Percentiles rank a stretch among this genome's conserved stretches.
phyloP scores from a whole-genome alignment of 78 protist genomes.

The Goniomonas avonlea region DNA sequence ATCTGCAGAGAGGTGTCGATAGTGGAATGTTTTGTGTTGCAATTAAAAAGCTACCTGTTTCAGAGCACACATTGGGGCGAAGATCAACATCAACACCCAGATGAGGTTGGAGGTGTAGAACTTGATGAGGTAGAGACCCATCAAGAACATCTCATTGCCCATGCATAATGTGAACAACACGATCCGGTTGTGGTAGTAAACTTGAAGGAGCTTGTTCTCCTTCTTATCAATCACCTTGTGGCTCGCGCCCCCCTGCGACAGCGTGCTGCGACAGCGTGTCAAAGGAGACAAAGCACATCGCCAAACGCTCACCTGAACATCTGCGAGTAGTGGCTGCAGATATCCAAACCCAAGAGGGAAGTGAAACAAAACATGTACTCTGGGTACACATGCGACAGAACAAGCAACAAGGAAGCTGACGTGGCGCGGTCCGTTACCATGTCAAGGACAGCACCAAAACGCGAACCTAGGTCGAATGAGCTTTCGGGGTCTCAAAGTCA shows the following conservation, averaged over 20 bases:
- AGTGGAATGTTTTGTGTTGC: too few relatives aligned
- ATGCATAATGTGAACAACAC: constrained; percentile 12
- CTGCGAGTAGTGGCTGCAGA: constrained; percentile 29
- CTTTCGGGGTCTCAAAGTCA: too few relatives aligned
- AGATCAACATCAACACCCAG: too few relatives aligned
- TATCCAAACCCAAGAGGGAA: constrained; percentile 13
- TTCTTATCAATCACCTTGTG: constrained; percentile 25
- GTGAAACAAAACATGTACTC: background rate
- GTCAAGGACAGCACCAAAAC: constrained; percentile 41
- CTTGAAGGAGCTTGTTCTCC: background rate
- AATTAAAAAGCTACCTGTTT: too few relatives aligned
- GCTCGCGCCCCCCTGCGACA: background rate
- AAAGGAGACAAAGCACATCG: too few relatives aligned
- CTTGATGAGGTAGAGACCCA: too few relatives aligned
- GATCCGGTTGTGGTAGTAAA: constrained; percentile 5
- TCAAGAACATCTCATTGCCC: constrained; percentile 36
- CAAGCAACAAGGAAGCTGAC: background rate
- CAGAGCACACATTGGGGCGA: too few relatives aligned
- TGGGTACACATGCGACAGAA: constrained; percentile 6
- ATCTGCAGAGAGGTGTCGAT: too few relatives aligned
- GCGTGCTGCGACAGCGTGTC: too few relatives aligned
- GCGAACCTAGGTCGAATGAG: too few relatives aligned
- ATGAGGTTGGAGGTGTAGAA: too few relatives aligned
- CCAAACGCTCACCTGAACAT: constrained; percentile 1
- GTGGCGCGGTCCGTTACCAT: constrained; percentile 41